Conservation (phyloP, 2,329 filamentous ascomycete species). For the Penicillium polonicum region DNA sequence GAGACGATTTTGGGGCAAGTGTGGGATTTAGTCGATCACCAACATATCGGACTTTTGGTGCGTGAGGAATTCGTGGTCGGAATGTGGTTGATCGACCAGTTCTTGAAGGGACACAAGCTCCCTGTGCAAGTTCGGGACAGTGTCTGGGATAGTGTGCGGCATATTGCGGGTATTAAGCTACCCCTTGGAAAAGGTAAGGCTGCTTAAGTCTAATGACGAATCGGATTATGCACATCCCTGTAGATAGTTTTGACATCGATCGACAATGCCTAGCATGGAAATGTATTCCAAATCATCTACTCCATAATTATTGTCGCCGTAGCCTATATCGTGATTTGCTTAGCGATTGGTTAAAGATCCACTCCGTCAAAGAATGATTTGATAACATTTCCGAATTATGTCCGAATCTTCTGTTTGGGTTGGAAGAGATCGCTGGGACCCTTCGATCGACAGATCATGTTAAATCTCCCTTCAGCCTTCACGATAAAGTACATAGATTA, state of each 20-base stretch:
- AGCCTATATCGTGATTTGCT: background rate
- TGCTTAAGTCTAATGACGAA: background rate
- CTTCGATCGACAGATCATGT: background rate
- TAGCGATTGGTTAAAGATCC: background rate
- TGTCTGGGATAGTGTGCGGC: constrained; percentile 48
- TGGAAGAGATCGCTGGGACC: background rate
- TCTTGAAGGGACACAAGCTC: constrained; percentile 48
- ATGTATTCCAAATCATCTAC: background rate
- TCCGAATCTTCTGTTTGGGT: background rate
- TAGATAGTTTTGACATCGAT: background rate
- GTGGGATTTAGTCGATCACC: constrained; percentile 48
- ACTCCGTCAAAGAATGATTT: background rate
- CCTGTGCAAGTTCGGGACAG: constrained; percentile 47
- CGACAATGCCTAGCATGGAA: background rate
- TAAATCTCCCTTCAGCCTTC: background rate
- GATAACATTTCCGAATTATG: background rate
- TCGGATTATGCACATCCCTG: background rate
- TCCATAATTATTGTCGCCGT: background rate
- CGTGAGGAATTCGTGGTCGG: constrained; percentile 52
- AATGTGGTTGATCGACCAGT: constrained; percentile 52
- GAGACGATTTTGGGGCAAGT: constrained; percentile 42
- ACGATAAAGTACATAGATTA: no score
- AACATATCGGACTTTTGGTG: constrained; percentile 38
- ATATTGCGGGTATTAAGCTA: constrained; percentile 41
- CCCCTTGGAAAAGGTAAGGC: background rate